phyloP scores from a whole-genome alignment of 352 stramenopile genomes.

The Blastocystis sp. region DNA sequence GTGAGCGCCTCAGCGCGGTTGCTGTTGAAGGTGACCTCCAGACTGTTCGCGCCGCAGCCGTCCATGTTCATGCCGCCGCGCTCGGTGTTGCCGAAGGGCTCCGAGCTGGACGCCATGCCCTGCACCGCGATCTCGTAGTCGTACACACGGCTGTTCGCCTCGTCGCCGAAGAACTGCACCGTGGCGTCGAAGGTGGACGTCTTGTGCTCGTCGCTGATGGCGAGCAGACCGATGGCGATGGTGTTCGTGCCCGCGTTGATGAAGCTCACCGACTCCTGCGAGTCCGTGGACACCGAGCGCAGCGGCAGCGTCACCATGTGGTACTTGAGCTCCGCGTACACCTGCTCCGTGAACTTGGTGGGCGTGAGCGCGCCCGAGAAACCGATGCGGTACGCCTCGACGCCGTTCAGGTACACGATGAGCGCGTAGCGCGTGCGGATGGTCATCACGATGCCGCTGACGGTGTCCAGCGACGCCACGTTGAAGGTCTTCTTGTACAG shows the following conservation, averaged over 20 bases:
- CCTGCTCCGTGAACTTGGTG: neutral
- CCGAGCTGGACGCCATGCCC: neutral
- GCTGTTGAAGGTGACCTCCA: neutral
- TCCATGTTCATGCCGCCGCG: neutral
- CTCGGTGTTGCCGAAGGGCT: neutral
- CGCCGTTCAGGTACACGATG: constrained; percentile 18
- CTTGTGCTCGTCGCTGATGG: neutral
- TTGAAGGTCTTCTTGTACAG: constrained; percentile 55
- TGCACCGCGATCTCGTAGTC: neutral
- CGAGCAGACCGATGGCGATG: constrained; percentile 14
- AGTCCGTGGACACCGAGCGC: neutral
- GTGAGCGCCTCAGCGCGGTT: constrained; percentile 12
- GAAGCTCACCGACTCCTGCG: neutral
- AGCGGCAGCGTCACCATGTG: constrained; percentile 17
- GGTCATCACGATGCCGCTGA: neutral
- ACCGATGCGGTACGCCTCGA: constrained; percentile 8
- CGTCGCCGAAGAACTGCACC: neutral
- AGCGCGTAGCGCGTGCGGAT: constrained; percentile 4
- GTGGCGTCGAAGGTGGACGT: constrained; percentile 25
- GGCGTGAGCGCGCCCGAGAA: neutral
- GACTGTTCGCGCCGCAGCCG: neutral
- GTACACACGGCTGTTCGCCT: neutral
- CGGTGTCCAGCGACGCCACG: neutral
- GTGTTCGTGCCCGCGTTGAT: neutral
- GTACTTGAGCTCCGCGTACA: constrained; percentile 29